Conservation (phyloP, 495 filamentous ascomycete genomes). For the Neurospora terricola region DNA sequence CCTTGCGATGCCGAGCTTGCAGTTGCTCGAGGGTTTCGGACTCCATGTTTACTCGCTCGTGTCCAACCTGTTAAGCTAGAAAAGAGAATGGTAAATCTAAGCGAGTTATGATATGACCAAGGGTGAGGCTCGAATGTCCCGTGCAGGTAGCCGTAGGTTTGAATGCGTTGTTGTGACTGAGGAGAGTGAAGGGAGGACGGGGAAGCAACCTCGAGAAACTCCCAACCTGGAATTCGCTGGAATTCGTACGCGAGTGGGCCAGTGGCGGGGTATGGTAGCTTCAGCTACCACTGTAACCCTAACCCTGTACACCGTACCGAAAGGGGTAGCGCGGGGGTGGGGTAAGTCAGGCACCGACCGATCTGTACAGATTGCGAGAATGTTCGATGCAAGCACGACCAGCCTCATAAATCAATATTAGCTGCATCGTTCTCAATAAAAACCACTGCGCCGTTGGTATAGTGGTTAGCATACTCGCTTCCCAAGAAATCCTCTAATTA, state of each 20-base stretch:
- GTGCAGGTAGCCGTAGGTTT: neutral
- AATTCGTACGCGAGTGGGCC: neutral
- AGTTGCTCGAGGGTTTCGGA: conserved; percentile 57
- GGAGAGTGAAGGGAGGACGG: neutral
- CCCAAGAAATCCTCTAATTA: neutral
- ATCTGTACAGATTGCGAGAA: neutral
- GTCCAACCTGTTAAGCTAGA: neutral
- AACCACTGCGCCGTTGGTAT: neutral
- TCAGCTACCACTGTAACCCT: neutral
- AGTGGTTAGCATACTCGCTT: conserved; percentile 1
- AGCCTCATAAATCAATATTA: neutral
- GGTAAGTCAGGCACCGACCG: neutral
- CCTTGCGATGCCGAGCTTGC: conserved; percentile 73
- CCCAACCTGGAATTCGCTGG: neutral
- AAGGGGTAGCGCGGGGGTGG: neutral
- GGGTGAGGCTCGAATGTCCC: neutral
- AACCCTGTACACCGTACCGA: neutral
- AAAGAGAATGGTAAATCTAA: neutral
- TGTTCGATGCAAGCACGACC: neutral
- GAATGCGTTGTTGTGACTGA: neutral
- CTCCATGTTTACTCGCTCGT: conserved; percentile 13
- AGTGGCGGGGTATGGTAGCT: neutral
- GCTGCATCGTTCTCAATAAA: neutral
- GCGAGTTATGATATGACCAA: neutral
- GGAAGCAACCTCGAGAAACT: neutral